Base-by-base conservation (phyloP, 2,329 filamentous ascomycete genomes). In the Neopestalotiopsis rosae region DNA sequence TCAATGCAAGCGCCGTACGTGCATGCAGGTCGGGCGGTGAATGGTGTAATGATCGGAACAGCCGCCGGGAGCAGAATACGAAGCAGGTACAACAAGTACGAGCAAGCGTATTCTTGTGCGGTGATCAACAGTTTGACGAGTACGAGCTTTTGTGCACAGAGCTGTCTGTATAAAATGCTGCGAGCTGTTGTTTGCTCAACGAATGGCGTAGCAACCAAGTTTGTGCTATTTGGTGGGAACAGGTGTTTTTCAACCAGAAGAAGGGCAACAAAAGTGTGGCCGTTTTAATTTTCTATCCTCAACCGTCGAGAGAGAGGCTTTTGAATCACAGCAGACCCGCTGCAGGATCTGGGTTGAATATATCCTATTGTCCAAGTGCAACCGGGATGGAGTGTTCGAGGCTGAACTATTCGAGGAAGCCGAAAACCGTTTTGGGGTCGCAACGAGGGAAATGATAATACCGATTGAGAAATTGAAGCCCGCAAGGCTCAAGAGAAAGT, bases 321-420 rank as follows among this genome's bases (percentile, higher is more conserved):
- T 30, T 14, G 34, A 28, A 52, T 52, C 45, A 52, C 45, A 34
- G 30, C 65, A 67, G 65, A 28, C 65, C 65, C 40, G 65, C 65
- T 67, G 65, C 65, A 67, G 65, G 65, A 67, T 59, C 52, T 61
- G 14, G 24, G 24, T 61, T 38, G 65, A 67, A 67, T 67, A 66
- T 66, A 28, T 56, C 9, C 32, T 40, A 45, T 20, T 3, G 28
- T 45, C 24, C 65, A 30, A 61, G 65, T 61, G 49, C 49, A 52
- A 49, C 62, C 38, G 20, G 40, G 14, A 38, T 10, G 6, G 34
- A 38, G 13, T 17, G 52, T 17, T 67, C 65, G 42, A 30, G 38
- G 62, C 42, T 30, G 30, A 40, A 40, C 28, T 20, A 20, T 62
- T 34, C 45, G 45, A 52, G 45, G 13, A 30, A 63, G 30, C 34